Conservation (phyloP, 2,329 filamentous ascomycete species). For the Aspergillus tanneri region DNA sequence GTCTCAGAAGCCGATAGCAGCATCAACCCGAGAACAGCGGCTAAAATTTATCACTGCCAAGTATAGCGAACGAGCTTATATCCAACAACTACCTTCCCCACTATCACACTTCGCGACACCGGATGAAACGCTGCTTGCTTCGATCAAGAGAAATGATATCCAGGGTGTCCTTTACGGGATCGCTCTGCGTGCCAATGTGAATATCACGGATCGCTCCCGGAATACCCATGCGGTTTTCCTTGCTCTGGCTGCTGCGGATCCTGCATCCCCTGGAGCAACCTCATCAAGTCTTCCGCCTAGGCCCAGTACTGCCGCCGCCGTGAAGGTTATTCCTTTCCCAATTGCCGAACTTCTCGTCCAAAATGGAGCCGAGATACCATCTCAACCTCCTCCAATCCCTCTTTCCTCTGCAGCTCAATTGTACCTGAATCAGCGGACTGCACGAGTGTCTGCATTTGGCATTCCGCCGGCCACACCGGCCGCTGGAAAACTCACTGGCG, state of each 20-base stretch:
- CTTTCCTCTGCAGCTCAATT: constrained; percentile 75
- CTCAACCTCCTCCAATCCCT: constrained; percentile 73
- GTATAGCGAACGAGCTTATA: constrained; percentile 80
- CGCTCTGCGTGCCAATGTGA: constrained; percentile 82
- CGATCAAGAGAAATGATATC: constrained; percentile 95
- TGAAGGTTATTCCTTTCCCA: constrained; percentile 67
- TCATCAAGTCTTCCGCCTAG: constrained; percentile 36
- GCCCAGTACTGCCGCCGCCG: constrained; percentile 36
- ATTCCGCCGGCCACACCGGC: constrained; percentile 45
- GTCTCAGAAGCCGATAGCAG: constrained; percentile 68
- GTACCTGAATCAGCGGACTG: constrained; percentile 76
- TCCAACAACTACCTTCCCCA: constrained; percentile 70
- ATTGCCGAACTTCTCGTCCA: constrained; percentile 89
- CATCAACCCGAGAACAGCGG: constrained; percentile 82
- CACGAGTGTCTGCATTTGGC: constrained; percentile 30
- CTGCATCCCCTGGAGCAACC: constrained; percentile 65
- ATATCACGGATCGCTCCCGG: constrained; percentile 78
- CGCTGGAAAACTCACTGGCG: constrained; percentile 42
- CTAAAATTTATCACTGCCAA: constrained; percentile 95
- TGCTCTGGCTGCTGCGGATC: constrained; percentile 88
- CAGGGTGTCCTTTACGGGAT: constrained; percentile 89
- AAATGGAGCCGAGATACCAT: constrained; percentile 86
- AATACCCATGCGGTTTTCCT: constrained; percentile 88
- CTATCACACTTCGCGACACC: constrained; percentile 73
- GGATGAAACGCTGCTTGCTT: constrained; percentile 85